Evolutionary conservation across 768 basidiomycete species (phyloP).

Genomic region (Amanita thiersii): DNA sequence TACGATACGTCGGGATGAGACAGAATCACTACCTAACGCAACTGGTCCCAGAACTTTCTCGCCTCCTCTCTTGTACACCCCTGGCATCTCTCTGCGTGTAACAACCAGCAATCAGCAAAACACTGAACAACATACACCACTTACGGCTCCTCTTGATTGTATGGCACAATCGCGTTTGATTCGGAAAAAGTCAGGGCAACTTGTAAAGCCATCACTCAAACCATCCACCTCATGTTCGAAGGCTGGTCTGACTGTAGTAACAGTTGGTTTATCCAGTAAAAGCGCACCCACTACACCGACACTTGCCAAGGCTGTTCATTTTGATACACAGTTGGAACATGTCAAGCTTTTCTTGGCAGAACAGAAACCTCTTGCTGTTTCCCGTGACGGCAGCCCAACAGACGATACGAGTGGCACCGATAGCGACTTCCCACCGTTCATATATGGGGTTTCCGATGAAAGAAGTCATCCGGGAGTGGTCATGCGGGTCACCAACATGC

Average conservation of each 20-base stretch:
- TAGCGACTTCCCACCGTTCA: conserved; percentile 64
- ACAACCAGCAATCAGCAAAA: too few relatives aligned
- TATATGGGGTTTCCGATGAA: conserved; percentile 39
- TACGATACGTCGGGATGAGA: too few relatives aligned
- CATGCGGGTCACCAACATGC: conserved; percentile 68
- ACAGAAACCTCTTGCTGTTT: conserved; percentile 92
- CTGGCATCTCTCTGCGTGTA: conserved; percentile 29
- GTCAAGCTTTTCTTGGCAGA: conserved; percentile 92
- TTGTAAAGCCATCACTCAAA: conserved; percentile 89
- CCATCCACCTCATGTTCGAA: conserved; percentile 45
- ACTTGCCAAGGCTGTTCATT: conserved; percentile 80
- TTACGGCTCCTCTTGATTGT: conserved; percentile 18
- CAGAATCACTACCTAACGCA: too few relatives aligned
- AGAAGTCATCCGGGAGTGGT: conserved; percentile 28
- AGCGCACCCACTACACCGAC: conserved; percentile 82
- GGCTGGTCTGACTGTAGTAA: conserved; percentile 45
- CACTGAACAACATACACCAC: conserved; percentile 13
- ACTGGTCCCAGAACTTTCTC: background rate
- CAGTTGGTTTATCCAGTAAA: conserved; percentile 39
- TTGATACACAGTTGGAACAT: conserved; percentile 85
- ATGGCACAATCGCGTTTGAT: conserved; percentile 39
- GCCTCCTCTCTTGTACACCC: conserved; percentile 11
- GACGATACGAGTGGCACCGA: conserved; percentile 78
- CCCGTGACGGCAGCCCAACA: conserved; percentile 82
- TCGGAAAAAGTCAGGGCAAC: conserved; percentile 92